Conservation (phyloP, 2,329 filamentous ascomycete species). For the Ophiocordyceps camponoti-floridani region DNA sequence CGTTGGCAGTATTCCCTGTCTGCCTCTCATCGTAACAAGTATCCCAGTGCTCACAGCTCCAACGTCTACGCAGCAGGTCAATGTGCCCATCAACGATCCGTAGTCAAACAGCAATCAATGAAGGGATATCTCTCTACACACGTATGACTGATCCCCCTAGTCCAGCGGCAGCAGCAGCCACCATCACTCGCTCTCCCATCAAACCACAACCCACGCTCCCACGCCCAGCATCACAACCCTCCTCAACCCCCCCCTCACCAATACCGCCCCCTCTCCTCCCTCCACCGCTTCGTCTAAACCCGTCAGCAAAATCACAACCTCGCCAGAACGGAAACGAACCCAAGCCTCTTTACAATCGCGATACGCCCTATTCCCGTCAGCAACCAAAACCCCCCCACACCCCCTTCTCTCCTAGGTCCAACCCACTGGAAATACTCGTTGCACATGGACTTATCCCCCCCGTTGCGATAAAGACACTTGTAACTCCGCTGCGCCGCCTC, state of each 20-base stretch:
- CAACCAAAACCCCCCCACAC: constrained; percentile 5
- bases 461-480: constrained; percentile 75
- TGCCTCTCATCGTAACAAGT: too few relatives aligned
- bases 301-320: not conserved
- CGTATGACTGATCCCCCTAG: too few relatives aligned
- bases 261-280: constrained; percentile 5
- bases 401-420: not conserved
- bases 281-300: constrained; percentile 6
- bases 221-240: not conserved
- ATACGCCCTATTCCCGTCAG: constrained; percentile 51
- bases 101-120: too few relatives aligned
- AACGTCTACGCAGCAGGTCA: too few relatives aligned
- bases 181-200: not conserved
- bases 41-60: too few relatives aligned
- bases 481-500: constrained; percentile 76
- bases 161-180: too few relatives aligned
- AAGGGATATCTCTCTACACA: too few relatives aligned
- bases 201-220: not conserved
- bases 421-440: constrained; percentile 85
- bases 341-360: constrained; percentile 89
- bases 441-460: constrained; percentile 76
- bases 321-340: constrained; percentile 32
- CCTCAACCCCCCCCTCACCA: constrained; percentile 3
- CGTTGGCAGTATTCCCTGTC: too few relatives aligned
- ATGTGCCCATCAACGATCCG: too few relatives aligned